Base-by-base conservation (phyloP, 306 rosid genomes). In the Notholithocarpus densiflorus region DNA sequence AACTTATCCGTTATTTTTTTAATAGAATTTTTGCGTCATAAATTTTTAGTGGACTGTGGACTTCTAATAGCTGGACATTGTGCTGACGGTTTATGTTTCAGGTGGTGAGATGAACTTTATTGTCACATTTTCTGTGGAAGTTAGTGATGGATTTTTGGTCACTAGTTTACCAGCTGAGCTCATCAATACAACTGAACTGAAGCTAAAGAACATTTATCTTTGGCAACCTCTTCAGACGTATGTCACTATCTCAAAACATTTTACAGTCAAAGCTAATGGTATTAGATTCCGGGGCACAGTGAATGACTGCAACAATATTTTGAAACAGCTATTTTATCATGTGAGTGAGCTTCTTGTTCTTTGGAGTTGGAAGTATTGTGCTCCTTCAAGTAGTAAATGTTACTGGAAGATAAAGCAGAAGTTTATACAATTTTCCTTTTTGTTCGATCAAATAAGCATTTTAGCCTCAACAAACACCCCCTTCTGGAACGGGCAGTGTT, bases 221-320 rank as follows among this genome's bases (percentile, higher is more conserved):
- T 93, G 98, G 98, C 95, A 87, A 56, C 91, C 93, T 79, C 91
- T 91, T 81, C 97, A 86, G 78, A 89, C 98, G 75, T 93, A 91
- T 74, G 97, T 93, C 29, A 84, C 94, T 20, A 93, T 93, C 87
- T 86, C 98, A 78, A 23, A 91, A 81, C 98, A 93, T 81, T 89
- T 90, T 73, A 87, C 69, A 13, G 93, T 90, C 73, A 88, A 86
- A 90, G 95, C 98, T 60, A 89, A 71, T 65, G 98, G 98, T 72
- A 80, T 93, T 55, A 84, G 93, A 77, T 93, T 91, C 68, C 92
- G 74, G 31, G 98, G 93, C 77, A 82, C 97, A 54, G 76, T 93
- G 61, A 83, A 80, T 69, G 86, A 91, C 77, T 90, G 98, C 85
- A 93, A 88, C 62, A 73, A 72, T 62, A 87, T 90, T 37, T 82